Evolutionary conservation across 2,329 filamentous ascomycete species (phyloP).

Genomic region (Neonectria punicea): DNA sequence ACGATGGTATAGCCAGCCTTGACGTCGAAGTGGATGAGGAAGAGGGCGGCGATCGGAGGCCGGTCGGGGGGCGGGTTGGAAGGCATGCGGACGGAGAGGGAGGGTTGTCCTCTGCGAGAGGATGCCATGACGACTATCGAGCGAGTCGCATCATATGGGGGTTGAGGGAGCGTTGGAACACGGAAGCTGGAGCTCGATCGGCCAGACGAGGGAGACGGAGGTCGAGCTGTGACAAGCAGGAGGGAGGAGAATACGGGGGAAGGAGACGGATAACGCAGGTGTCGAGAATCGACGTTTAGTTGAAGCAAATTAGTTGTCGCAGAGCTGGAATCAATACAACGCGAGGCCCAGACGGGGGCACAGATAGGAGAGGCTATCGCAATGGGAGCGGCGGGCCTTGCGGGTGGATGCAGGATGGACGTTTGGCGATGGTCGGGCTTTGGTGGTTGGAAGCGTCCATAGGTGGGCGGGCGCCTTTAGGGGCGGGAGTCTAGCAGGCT

Average conservation of each 20-base stretch:
- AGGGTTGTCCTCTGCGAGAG: constrained; percentile 52
- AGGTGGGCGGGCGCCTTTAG: background rate
- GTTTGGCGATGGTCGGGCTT: constrained; percentile 34
- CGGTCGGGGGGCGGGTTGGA: constrained; percentile 44
- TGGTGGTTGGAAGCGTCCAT: constrained; percentile 19
- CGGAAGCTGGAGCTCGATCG: background rate
- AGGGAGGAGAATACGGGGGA: background rate
- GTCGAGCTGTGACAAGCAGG: background rate
- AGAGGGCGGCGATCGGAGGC: constrained; percentile 74
- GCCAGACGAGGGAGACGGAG: background rate
- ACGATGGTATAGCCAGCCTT: constrained; percentile 90
- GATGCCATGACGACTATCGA: constrained; percentile 52
- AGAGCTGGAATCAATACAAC: background rate
- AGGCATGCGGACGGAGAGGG: constrained; percentile 52
- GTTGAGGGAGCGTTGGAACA: background rate
- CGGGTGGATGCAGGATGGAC: constrained; percentile 22
- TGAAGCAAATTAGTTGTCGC: constrained; percentile 17
- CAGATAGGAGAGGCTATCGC: constrained; percentile 15
- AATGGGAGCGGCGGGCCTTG: constrained; percentile 18
- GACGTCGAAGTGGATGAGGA: constrained; percentile 91
- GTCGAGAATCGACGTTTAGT: background rate
- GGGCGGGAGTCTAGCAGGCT: constrained; percentile 7
- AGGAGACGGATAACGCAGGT: background rate
- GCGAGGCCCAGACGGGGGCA: background rate
- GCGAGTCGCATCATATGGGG: constrained; percentile 43